These are phyloP conservation scores for Bryoerythrophyllum caledonicum DNA, from an alignment of 225 moss, liverwort and hornwort genomes.

Conservation along the genomic window DNA sequence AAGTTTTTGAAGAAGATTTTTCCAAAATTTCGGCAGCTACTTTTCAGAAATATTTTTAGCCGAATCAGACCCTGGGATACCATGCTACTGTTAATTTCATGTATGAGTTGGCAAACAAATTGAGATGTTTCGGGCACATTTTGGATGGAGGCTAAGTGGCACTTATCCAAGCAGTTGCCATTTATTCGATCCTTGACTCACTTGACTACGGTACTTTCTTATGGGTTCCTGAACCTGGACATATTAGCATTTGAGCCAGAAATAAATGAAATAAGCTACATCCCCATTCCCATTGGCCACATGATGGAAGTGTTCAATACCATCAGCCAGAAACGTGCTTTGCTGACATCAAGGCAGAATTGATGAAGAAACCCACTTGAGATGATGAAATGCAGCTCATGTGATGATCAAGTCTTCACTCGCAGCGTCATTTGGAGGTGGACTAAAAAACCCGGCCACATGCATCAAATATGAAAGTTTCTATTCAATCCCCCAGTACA, in stretches of 20 bases:
- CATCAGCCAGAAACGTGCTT: not conserved
- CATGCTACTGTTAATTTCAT: no score
- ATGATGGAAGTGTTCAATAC: not conserved
- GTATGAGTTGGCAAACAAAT: no score
- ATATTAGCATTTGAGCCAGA: not conserved
- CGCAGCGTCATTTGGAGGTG: not conserved
- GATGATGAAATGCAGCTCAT: not conserved
- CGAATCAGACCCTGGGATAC: no score
- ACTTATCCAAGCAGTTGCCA: no score
- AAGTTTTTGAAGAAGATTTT: no score
- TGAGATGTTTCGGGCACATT: no score
- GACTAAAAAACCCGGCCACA: no score
- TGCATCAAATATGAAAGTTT: no score
- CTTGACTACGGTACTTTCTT: not conserved
- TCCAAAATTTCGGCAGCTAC: no score
- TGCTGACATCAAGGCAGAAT: conserved; percentile 1
- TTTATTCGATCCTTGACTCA: not conserved
- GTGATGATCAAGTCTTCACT: not conserved
- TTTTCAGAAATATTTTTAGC: no score
- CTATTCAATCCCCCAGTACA: no score
- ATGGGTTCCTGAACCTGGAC: not conserved
- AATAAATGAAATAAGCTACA: not conserved
- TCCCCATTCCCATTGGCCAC: not conserved
- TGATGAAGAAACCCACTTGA: not conserved
- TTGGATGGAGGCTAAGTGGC: not conserved